These are phyloP conservation scores for Croton laevigatus DNA, from an alignment of 441 rosid species.

Conservation along the genomic window DNA sequence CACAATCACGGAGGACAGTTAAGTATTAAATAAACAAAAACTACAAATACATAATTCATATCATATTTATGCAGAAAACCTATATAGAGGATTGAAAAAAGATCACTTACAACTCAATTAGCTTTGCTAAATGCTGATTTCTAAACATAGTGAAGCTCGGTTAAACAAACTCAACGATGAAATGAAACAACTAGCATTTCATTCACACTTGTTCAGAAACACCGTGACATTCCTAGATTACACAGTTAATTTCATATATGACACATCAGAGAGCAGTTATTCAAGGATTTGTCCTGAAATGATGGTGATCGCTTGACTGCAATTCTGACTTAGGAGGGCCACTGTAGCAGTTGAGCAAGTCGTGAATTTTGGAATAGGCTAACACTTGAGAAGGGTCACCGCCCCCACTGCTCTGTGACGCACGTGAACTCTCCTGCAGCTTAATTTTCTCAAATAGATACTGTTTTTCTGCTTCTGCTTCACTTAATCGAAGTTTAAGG, in stretches of 20 bases:
- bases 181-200: slow-evolving; percentile 23
- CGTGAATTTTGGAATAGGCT: slow-evolving; percentile 62
- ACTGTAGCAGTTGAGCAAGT: slow-evolving; percentile 52
- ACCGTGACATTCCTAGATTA: slow-evolving; percentile 16
- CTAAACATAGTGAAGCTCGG: slow-evolving; percentile 3
- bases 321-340: slow-evolving; percentile 46
- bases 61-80: slow-evolving; percentile 3
- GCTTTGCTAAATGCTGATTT: slow-evolving; percentile 2
- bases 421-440: slow-evolving; percentile 76
- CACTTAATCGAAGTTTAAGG: slow-evolving; percentile 81
- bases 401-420: slow-evolving; percentile 49
- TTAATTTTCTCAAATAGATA: slow-evolving; percentile 86
- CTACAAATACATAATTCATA: slow-evolving; percentile 11
- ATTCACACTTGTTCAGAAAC: slow-evolving; percentile 19
- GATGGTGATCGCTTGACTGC: slow-evolving; percentile 47
- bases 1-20: background rate
- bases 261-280: slow-evolving; percentile 7
- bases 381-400: slow-evolving; percentile 65
- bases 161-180: slow-evolving; percentile 6
- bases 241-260: slow-evolving; percentile 11
- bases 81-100: background rate
- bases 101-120: slow-evolving; percentile 5
- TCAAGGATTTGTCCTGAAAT: slow-evolving; percentile 48
- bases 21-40: background rate
- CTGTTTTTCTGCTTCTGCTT: slow-evolving; percentile 97